These are phyloP conservation scores for Podochytrium sp. DNA, from an alignment of 192 early-diverging fungal genomes.

Conservation along the genomic window DNA sequence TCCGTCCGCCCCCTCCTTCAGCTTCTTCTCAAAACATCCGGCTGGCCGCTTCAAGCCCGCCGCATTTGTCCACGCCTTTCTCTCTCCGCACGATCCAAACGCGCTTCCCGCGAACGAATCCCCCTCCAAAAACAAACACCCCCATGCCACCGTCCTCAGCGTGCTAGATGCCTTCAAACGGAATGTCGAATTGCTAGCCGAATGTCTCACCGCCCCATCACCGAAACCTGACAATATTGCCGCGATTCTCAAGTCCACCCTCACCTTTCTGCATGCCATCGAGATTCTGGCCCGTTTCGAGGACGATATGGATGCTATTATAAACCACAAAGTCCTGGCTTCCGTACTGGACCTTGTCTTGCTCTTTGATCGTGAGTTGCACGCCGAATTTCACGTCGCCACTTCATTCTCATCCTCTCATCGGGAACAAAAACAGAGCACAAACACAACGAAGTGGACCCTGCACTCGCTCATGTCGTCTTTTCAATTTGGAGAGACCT, in stretches of 20 bases:
- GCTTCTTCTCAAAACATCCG: no score
- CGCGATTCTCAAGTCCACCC: background rate
- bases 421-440: background rate
- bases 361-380: background rate
- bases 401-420: background rate
- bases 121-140: background rate
- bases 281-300: slow-evolving; percentile 42
- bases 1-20: no score
- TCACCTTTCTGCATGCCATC: slow-evolving; percentile 26
- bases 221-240: background rate
- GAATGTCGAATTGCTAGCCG: background rate
- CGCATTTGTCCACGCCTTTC: no score
- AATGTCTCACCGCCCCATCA: background rate
- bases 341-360: slow-evolving; percentile 5
- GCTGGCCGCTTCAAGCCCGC: no score
- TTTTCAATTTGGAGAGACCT: slow-evolving; percentile 14
- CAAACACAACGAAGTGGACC: background rate
- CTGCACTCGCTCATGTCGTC: background rate
- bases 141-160: background rate
- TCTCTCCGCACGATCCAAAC: no score
- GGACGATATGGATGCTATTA: slow-evolving; percentile 37
- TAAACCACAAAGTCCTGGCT: slow-evolving; percentile 20
- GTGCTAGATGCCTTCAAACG: background rate
- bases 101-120: background rate
- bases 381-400: background rate